Evolutionary conservation across 1,284 basidiomycete genomes (phyloP).

Genomic region (Ceratobasidium sp.): DNA sequence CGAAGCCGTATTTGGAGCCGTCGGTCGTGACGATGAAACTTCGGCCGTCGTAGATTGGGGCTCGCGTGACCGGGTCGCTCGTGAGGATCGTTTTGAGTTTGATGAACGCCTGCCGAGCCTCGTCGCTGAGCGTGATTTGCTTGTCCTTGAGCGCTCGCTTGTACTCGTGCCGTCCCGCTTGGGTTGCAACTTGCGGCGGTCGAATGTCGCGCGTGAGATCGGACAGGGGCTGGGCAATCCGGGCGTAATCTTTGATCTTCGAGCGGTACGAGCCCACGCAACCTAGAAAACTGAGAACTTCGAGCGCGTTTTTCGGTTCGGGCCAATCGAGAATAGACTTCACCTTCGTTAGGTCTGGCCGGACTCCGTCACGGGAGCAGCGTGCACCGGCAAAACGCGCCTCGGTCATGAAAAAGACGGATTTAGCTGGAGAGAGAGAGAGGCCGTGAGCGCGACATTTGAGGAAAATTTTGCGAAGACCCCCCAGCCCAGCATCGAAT

Average conservation of each 20-base stretch:
- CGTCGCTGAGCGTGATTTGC: conserved; percentile 52
- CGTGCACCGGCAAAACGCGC: conserved; percentile 38
- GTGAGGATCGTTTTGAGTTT: conserved; percentile 54
- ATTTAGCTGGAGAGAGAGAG: conserved; percentile 21
- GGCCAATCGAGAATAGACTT: conserved; percentile 47
- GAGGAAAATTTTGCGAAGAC: conserved; percentile 19
- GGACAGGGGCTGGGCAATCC: conserved; percentile 52
- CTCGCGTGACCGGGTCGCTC: conserved; percentile 55
- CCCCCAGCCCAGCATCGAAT: conserved; percentile 32
- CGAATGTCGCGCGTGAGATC: conserved; percentile 52
- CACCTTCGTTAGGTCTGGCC: conserved; percentile 41
- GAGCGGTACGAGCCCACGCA: conserved; percentile 22
- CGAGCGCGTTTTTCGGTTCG: conserved; percentile 34
- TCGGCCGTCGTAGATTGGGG: conserved; percentile 54
- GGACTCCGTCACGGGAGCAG: conserved; percentile 24
- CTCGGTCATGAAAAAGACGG: conserved; percentile 44
- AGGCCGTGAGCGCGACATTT: conserved; percentile 12
- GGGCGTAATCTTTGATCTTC: background rate
- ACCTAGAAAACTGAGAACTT: conserved; percentile 45
- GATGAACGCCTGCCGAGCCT: conserved; percentile 55
- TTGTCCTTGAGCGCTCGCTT: conserved; percentile 42
- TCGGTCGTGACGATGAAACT: conserved; percentile 59
- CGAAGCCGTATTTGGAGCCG: conserved; percentile 57
- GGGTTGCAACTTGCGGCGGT: background rate
- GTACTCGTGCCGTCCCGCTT: conserved; percentile 6